phyloP scores from a whole-genome alignment of 805 yeast genomes.

The Candida tibetensis region DNA sequence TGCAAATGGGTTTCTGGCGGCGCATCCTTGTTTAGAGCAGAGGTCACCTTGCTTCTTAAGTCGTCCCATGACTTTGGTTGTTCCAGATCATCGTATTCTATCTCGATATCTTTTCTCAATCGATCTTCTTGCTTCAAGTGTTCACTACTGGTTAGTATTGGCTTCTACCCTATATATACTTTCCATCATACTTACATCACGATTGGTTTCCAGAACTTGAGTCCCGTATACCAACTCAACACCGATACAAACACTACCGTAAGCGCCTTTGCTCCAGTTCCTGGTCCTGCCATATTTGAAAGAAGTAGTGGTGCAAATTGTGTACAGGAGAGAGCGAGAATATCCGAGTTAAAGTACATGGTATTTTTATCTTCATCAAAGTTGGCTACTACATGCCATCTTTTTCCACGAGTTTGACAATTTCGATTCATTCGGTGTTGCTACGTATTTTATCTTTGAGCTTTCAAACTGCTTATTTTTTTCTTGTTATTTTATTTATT shows the following conservation, averaged over 20 bases:
- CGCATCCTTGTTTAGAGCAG: neutral
- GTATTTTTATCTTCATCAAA: too few relatives aligned
- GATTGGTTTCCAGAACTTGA: constrained; percentile 71
- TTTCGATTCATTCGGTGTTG: too few relatives aligned
- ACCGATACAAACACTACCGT: constrained; percentile 23
- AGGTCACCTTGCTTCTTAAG: constrained; percentile 25
- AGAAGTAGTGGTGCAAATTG: neutral
- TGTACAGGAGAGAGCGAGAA: constrained; percentile 1
- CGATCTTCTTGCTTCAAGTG: constrained; percentile 64
- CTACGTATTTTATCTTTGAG: too few relatives aligned
- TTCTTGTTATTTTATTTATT: too few relatives aligned
- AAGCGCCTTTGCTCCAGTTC: constrained; percentile 23
- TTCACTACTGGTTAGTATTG: constrained; percentile 40
- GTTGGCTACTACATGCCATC: too few relatives aligned
- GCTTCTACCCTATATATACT: neutral
- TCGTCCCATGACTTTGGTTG: constrained; percentile 41
- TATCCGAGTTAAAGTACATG: too few relatives aligned
- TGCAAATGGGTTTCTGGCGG: constrained; percentile 6
- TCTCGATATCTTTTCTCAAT: constrained; percentile 55
- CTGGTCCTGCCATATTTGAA: constrained; percentile 11
- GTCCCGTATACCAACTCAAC: constrained; percentile 47
- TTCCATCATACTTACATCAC: constrained; percentile 50
- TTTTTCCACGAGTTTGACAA: too few relatives aligned
- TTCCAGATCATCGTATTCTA: constrained; percentile 43
- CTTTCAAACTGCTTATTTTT: too few relatives aligned